Evolutionary conservation across 352 stramenopile genomes (phyloP), one percentile per base, ranked within the genome.

Genomic region (Globisporangium splendens): DNA sequence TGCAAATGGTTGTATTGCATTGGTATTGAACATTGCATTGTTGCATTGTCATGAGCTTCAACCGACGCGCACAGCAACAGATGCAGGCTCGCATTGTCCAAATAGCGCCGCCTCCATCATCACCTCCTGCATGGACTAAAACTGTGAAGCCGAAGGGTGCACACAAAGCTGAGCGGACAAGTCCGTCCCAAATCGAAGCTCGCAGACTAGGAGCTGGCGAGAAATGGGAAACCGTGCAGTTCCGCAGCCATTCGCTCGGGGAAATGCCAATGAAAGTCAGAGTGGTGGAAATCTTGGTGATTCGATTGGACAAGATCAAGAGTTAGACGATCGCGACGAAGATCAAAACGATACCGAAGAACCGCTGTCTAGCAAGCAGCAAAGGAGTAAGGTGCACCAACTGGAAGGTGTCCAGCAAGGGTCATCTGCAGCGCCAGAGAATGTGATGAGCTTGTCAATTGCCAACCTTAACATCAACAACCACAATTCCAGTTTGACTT

Each of bases 391-490:
- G 46, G 31, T 66, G 31, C 46, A 65, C 28, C 56, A 62, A 8
- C 39, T 65, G 14, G 60, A 41, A 12, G 20, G 42, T n/a, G n/a
- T 12, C 3, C 56, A 22, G 14, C 17, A 28, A 1, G 15, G 28
- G 1, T 20, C 53, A 20, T 2, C 46, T 41, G 18, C 41, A 18
- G n/a, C 35, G 3, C 42, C 35, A 3, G 65, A 75, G 17, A 63
- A 73, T 3, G 52, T 87, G 20, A 64, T 61, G 38, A 64, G 59
- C 8, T 61, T 83, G 13, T 75, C 71, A 20, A 38, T 82, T 17
- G 47, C 71, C 10, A 62, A 57, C 17, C 33, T 79, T 7, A 48
- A 53, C 20, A 48, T 63, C 33, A 54, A 57, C 6, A 17, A 51
- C 6, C 51, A 48, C 14, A 33, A 46, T 13, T 3, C 11, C 6